Evolutionary conservation across 257 asterid genomes (phyloP).

Genomic region (Craterostigma plantagineum): DNA sequence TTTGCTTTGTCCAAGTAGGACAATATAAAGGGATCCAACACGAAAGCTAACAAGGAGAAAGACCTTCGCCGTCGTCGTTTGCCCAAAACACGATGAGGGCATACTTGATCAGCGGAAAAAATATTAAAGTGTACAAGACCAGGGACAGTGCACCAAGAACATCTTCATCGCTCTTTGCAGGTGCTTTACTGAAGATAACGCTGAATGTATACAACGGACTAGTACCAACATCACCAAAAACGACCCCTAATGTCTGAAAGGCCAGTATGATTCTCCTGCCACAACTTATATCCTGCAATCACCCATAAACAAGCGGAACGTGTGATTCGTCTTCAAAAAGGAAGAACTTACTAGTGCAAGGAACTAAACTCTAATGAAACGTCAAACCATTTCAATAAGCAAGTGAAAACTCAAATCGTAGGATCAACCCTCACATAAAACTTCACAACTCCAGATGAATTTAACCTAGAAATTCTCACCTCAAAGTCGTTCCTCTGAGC

Average conservation of each 20-base stretch:
- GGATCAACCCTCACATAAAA: background rate
- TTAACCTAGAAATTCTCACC: constrained; percentile 19
- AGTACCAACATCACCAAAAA: constrained; percentile 96
- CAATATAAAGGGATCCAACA: background rate
- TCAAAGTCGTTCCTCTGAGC: constrained; percentile 62
- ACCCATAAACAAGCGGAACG: constrained; percentile 8
- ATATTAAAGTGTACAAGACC: constrained; percentile 76
- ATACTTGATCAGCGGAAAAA: constrained; percentile 78
- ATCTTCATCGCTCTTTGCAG: constrained; percentile 35
- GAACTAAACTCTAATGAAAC: no score
- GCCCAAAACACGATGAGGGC: constrained; percentile 94
- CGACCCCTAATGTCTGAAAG: constrained; percentile 88
- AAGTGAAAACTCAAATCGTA: background rate
- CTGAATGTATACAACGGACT: constrained; percentile 95
- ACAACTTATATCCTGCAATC: constrained; percentile 53
- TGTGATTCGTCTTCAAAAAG: no score
- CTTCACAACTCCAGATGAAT: constrained; percentile 1
- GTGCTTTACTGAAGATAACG: constrained; percentile 99
- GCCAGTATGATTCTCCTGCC: constrained; percentile 61
- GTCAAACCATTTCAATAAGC: background rate
- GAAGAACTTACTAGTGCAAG: no score
- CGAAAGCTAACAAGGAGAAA: constrained; percentile 8
- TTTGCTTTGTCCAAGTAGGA: background rate
- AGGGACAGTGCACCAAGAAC: constrained; percentile 24
- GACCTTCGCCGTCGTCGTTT: constrained; percentile 99